Percentiles rank a stretch among this genome's conserved stretches.
Conservation (phyloP, 306 rosid species). For the Lotus japonicus region DNA sequence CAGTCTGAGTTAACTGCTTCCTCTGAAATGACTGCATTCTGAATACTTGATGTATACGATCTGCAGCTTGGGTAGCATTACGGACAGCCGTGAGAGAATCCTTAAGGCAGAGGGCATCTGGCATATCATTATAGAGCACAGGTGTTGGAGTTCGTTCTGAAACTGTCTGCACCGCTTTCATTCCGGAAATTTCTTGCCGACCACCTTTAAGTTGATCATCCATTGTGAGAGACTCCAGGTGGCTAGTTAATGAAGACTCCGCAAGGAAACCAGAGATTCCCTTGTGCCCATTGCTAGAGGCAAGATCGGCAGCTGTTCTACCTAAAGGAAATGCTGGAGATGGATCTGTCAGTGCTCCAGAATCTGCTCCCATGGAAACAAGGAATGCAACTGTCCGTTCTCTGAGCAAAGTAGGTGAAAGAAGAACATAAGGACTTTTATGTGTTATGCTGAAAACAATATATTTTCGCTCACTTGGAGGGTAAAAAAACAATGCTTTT, state of each 20-base stretch:
- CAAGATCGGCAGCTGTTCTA: constrained; percentile 70
- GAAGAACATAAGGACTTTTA: constrained; percentile 13
- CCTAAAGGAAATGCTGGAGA: constrained; percentile 58
- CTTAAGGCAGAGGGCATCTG: constrained; percentile 59
- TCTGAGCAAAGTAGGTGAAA: constrained; percentile 34
- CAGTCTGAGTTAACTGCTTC: constrained; percentile 39
- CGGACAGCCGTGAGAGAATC: constrained; percentile 81
- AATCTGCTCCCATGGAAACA: constrained; percentile 51
- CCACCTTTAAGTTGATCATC: constrained; percentile 43
- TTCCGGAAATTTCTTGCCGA: constrained; percentile 32
- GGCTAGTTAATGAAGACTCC: constrained; percentile 54
- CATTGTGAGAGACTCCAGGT: constrained; percentile 46
- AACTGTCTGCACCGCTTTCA: constrained; percentile 50
- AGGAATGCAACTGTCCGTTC: constrained; percentile 73
- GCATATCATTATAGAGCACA: constrained; percentile 35
- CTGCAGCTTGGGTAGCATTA: constrained; percentile 87
- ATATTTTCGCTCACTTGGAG: background rate
- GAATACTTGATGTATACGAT: constrained; percentile 64
- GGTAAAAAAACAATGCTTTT: background rate
- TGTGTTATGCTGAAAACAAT: constrained; percentile 14
- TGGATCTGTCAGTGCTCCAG: constrained; percentile 72
- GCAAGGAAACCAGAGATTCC: constrained; percentile 87
- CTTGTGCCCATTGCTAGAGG: constrained; percentile 70
- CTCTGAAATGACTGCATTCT: constrained; percentile 81
- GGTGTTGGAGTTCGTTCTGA: constrained; percentile 72